Evolutionary conservation across 805 yeast genomes (phyloP), one percentile per base, ranked within the genome.

Genomic region (Lachancea thermotolerans): DNA sequence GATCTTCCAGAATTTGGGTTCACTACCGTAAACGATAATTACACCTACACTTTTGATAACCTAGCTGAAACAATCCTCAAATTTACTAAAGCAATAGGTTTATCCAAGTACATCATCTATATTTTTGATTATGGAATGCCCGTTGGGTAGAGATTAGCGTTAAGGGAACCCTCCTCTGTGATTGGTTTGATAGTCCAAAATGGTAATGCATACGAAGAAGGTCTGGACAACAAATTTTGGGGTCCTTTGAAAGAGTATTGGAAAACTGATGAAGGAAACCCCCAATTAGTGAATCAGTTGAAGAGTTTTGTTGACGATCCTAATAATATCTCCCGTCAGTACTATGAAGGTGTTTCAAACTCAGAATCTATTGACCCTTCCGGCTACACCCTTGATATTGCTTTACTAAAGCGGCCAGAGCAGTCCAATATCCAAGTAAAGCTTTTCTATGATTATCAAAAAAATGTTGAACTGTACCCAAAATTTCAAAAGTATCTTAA

Each of bases 71-170:
- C 70, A 2, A 52, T 70, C 35, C 65, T 50, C 9, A 49, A 52
- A 15, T 66, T 71, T 44, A 49, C 67, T 25, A 55, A 59, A 10
- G 48, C 39, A 1, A 45, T 69, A 27, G 50, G 49, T 1, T 47
- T 69, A 30, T 42, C 50, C 7, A 62, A 58, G 37, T 69, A 62
- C 40, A 52, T 58, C 12, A 48, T 70, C 16, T 71, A 68, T 49
- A 49, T 70, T 17, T 71, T 71, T 49, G 76, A 71, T 50, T 71
- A 71, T 48, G 75, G 76, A 35, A 64, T 74, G 9, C 75, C 75
- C 9, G 62, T 64, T 7, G 75, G 68, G 0, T 57, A 62, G 33
- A 60, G 74, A 42, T 48, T 71, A 21, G 71, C 72, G 4, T 49
- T 69, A 44, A 59, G 52, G 27, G 43, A 55, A 6, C 71, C 73